Evolutionary conservation across 352 stramenopile genomes (phyloP).

Genomic region (Elongisporangium undulatum): DNA sequence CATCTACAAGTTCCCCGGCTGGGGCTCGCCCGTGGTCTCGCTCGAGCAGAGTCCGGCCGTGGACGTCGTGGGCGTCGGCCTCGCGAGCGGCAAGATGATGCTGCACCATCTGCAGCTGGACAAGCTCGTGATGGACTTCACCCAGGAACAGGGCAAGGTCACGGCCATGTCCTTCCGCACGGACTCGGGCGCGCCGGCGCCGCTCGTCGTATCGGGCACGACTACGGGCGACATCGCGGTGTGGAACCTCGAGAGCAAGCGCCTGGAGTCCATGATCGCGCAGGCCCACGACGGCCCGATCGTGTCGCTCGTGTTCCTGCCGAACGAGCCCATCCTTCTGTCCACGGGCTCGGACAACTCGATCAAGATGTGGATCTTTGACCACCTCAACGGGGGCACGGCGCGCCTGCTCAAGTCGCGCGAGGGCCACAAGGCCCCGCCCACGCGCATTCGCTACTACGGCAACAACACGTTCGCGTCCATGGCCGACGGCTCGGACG

Average conservation of each 20-base stretch:
- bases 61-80: conserved; percentile 86
- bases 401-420: conserved; percentile 88
- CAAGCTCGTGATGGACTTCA: conserved; percentile 74
- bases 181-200: conserved; percentile 56
- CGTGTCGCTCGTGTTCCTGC: conserved; percentile 75
- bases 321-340: conserved; percentile 86
- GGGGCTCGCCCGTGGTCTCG: conserved; percentile 55
- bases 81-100: conserved; percentile 76
- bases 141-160: conserved; percentile 72
- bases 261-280: conserved; percentile 78
- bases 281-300: conserved; percentile 75
- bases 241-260: conserved; percentile 90
- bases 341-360: conserved; percentile 87
- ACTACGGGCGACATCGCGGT: conserved; percentile 80
- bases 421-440: conserved; percentile 80
- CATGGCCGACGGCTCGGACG: conserved; percentile 80
- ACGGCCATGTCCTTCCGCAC: conserved; percentile 88
- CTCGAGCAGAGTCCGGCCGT: conserved; percentile 87
- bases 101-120: conserved; percentile 88
- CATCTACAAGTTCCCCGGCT: conserved; percentile 85
- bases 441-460: conserved; percentile 88
- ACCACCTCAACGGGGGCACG: conserved; percentile 73
- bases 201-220: conserved; percentile 65
- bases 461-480: conserved; percentile 85
- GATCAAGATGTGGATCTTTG: conserved; percentile 94